Evolutionary conservation across 768 basidiomycete species (phyloP), one percentile per base, ranked within the genome.

Genomic region (Termitomyces sp.): DNA sequence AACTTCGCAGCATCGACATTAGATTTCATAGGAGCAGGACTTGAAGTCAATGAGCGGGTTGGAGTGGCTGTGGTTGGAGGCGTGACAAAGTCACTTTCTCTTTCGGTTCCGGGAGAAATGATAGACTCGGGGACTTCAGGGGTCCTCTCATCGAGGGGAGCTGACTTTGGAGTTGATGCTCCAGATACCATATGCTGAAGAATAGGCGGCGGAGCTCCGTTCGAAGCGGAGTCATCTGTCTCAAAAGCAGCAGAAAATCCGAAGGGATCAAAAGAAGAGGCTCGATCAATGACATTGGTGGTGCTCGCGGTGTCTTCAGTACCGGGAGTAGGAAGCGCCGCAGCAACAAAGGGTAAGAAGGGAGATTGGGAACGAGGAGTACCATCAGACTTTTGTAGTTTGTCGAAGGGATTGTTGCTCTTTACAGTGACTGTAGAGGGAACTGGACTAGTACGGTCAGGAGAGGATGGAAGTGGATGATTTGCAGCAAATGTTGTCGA

Each of bases 331-430:
- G 82, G 71, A 1, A 72, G 57, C 4, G 79, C 66, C 25, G 74
- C 58, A 61, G 74, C 70, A 34, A 77, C 69, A 66, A 86, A 82
- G 0, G 86, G 76, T 56, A 82, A 70, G 71, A 88, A 87, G 1
- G 88, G 86, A 0, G 87, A 87, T 61, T 83, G 81, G 1, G 86
- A 79, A 38, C 83, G 83, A 56, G 79, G 77, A 15, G 71, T 71
- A 51, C 76, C 80, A 31, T 77, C 73, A 42, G 79, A 72, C 76
- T 81, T 79, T 1, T 79, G 77, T 36, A 95, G 72, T 50, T 88
- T 79, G 61, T 92, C 94, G 69, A 98, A 98, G 4, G 95, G 96
- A 71, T 98, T 98, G 69, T 89, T 96, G 68, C 91, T 94, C 78
- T 91, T 91, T 59, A 74, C 71, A 49, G 72, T 71, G 25, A 74